phyloP scores from a whole-genome alignment of 176 grass and related monocot species.

The Calamus simplicifolius region DNA sequence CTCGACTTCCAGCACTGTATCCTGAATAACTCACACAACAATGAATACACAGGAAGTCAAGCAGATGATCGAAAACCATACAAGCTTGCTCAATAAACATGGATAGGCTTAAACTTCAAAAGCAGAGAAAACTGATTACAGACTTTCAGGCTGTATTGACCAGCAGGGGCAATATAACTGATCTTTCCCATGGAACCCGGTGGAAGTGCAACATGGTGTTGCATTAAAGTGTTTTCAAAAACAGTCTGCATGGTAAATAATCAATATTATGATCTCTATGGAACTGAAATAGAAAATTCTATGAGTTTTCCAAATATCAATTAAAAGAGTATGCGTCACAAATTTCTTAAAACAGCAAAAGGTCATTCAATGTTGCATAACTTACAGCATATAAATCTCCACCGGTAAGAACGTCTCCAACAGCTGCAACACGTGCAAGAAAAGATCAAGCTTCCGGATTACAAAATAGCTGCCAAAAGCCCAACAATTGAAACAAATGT shows the following conservation, averaged over 20 bases:
- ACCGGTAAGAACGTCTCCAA: slow-evolving; percentile 49
- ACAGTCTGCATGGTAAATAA: slow-evolving; percentile 34
- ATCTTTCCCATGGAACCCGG: slow-evolving; percentile 84
- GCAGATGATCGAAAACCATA: slow-evolving; percentile 1
- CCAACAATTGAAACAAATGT: too few species aligned
- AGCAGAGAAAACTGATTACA: slow-evolving; percentile 1
- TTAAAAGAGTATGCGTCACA: too few species aligned
- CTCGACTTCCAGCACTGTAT: slow-evolving; percentile 71
- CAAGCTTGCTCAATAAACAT: not conserved
- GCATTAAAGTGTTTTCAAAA: slow-evolving; percentile 67
- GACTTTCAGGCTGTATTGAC: slow-evolving; percentile 71
- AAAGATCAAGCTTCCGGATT: too few species aligned
- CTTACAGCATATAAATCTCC: slow-evolving; percentile 80
- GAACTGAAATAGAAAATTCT: not conserved
- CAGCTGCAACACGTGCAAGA: slow-evolving; percentile 35
- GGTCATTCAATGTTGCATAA: not conserved
- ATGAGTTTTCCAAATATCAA: too few species aligned
- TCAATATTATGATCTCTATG: slow-evolving; percentile 14
- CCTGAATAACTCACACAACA: slow-evolving; percentile 28
- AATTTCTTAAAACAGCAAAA: too few species aligned
- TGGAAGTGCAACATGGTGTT: slow-evolving; percentile 69
- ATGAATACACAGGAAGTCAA: slow-evolving; percentile 3
- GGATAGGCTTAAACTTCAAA: slow-evolving; percentile 3
- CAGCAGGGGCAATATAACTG: slow-evolving; percentile 53
- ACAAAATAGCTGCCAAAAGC: too few species aligned